phyloP scores from a whole-genome alignment of 495 filamentous ascomycete species.

The Penicillium salamii region DNA sequence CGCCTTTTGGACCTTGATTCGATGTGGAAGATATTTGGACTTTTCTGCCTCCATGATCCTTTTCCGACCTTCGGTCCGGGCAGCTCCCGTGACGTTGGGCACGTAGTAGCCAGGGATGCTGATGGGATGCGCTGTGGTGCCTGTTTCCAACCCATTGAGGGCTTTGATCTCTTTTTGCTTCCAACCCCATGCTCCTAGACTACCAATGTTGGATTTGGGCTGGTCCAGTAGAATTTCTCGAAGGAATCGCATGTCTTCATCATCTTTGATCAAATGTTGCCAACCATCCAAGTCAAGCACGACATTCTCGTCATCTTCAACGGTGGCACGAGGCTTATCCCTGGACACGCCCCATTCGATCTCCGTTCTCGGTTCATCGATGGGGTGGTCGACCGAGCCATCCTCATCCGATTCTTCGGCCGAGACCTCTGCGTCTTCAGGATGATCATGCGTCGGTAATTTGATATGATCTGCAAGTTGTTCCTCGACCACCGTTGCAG shows the following conservation, averaged over 20 bases:
- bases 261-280: constrained; percentile 74
- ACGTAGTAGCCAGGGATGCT: constrained; percentile 89
- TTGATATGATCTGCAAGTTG: constrained; percentile 4
- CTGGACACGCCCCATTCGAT: constrained; percentile 60
- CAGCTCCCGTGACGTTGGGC: constrained; percentile 76
- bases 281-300: constrained; percentile 75
- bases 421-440: not conserved
- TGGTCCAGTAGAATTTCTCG: constrained; percentile 47
- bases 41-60: constrained; percentile 96
- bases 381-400: constrained; percentile 32
- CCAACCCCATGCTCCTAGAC: constrained; percentile 80
- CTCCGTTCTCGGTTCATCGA: constrained; percentile 39
- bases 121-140: constrained; percentile 50
- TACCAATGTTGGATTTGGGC: constrained; percentile 53
- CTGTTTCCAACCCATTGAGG: constrained; percentile 62
- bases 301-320: constrained; percentile 64
- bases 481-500: not conserved
- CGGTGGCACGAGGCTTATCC: constrained; percentile 58
- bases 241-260: constrained; percentile 68
- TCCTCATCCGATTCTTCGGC: constrained; percentile 1
- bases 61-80: constrained; percentile 87
- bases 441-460: constrained; percentile 4
- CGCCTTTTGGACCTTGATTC: constrained; percentile 88
- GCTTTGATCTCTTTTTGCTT: constrained; percentile 85
- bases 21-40: constrained; percentile 95